phyloP scores from a whole-genome alignment of 2,329 filamentous ascomycete genomes.

The Aureobasidium pullulans region DNA sequence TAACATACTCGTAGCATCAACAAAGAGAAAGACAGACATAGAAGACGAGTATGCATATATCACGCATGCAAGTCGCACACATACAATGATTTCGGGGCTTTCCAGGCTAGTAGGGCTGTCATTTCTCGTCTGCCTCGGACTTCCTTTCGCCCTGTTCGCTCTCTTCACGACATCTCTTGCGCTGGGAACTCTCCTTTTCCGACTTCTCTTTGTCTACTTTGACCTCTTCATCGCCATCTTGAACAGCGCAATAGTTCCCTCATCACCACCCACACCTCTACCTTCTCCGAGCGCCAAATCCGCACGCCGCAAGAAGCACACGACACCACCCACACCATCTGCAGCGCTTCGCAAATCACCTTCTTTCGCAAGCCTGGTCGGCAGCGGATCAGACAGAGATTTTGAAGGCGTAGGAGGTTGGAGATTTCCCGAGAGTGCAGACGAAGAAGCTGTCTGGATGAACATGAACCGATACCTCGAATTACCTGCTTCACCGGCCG shows the following conservation, averaged over 20 bases:
- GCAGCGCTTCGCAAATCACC: slow-evolving; percentile 23
- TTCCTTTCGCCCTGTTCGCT: slow-evolving; percentile 34
- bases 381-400: slow-evolving; percentile 27
- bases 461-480: slow-evolving; percentile 36
- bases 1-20: no score
- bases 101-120: slow-evolving; percentile 4
- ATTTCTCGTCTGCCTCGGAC: slow-evolving; percentile 6
- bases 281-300: slow-evolving; percentile 23
- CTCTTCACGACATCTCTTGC: slow-evolving; percentile 33
- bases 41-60: neutral
- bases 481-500: slow-evolving; percentile 24
- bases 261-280: slow-evolving; percentile 21
- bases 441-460: slow-evolving; percentile 39
- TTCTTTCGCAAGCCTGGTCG: slow-evolving; percentile 29
- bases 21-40: neutral
- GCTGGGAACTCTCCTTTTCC: slow-evolving; percentile 31
- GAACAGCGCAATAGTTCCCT: slow-evolving; percentile 21
- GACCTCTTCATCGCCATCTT: slow-evolving; percentile 35
- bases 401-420: slow-evolving; percentile 39
- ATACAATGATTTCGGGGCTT: slow-evolving; percentile 1
- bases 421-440: slow-evolving; percentile 28
- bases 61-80: neutral
- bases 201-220: slow-evolving; percentile 35
- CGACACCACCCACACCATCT: slow-evolving; percentile 16
- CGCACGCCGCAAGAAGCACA: slow-evolving; percentile 13